phyloP scores from a whole-genome alignment of 345 rosid genomes.

The Erysimum cheiranthoides region DNA sequence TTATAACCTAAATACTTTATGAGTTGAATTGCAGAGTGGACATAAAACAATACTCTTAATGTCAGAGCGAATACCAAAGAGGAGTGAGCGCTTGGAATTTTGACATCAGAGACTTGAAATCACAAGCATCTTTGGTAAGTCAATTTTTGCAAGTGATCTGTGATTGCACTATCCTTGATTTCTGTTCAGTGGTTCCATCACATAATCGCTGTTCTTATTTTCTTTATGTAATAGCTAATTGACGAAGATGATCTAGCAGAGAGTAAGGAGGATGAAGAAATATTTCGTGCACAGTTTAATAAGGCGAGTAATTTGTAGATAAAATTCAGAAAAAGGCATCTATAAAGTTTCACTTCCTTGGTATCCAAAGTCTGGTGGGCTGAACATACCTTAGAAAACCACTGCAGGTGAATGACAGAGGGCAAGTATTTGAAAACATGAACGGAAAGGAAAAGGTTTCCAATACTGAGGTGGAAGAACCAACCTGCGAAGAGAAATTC shows the following conservation, averaged over 20 bases:
- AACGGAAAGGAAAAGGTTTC: slow-evolving; percentile 59
- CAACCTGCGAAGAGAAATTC: slow-evolving; percentile 48
- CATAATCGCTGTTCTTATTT: slow-evolving; percentile 23
- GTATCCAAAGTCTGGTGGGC: slow-evolving; percentile 43
- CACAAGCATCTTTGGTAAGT: slow-evolving; percentile 91
- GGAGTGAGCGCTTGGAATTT: slow-evolving; percentile 99
- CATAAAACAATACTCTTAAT: slow-evolving; percentile 22
- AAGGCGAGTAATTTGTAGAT: slow-evolving; percentile 37
- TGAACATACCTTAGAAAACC: slow-evolving; percentile 41
- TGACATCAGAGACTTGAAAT: slow-evolving; percentile 90
- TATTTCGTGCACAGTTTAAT: slow-evolving; percentile 25
- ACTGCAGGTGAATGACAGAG: slow-evolving; percentile 49
- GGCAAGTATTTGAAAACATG: slow-evolving; percentile 47
- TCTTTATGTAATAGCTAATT: slow-evolving; percentile 56
- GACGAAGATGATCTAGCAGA: slow-evolving; percentile 79
- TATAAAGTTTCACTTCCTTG: slow-evolving; percentile 16
- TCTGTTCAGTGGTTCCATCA: slow-evolving; percentile 25
- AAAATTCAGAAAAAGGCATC: not conserved
- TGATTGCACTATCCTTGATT: slow-evolving; percentile 17
- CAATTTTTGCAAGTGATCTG: slow-evolving; percentile 8
- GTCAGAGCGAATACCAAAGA: slow-evolving; percentile 94
- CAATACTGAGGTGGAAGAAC: slow-evolving; percentile 54
- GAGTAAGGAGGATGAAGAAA: slow-evolving; percentile 64
- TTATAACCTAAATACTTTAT: slow-evolving; percentile 1
- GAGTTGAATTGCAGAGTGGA: slow-evolving; percentile 16